phyloP scores from a whole-genome alignment of 2,329 filamentous ascomycete genomes.

The Venturia oleaginea region DNA sequence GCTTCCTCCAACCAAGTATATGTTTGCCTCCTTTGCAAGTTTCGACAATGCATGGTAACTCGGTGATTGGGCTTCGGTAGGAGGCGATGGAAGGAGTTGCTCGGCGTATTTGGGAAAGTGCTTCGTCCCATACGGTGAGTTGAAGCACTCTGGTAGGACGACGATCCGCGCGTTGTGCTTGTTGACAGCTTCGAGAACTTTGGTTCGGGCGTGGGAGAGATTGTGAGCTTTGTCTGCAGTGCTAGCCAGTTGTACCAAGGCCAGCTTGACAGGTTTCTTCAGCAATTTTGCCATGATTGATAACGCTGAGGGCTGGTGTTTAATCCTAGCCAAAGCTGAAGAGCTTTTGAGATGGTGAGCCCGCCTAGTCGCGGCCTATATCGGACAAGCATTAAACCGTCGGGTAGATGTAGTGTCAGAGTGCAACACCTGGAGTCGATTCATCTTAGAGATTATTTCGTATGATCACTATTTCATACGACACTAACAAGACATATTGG shows the following conservation, averaged over 20 bases:
- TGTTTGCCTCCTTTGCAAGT: conserved; percentile 67
- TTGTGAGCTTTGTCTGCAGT: conserved; percentile 72
- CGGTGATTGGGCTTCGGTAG: conserved; percentile 59
- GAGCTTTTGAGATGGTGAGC: neutral
- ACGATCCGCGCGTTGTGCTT: conserved; percentile 68
- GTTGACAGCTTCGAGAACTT: conserved; percentile 71
- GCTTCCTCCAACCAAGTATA: conserved; percentile 82
- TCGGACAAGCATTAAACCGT: neutral
- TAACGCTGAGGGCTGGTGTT: neutral
- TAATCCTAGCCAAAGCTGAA: neutral
- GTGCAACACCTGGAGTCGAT: too few species aligned
- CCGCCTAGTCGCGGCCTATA: neutral
- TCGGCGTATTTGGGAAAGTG: conserved; percentile 92
- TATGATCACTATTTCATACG: too few species aligned
- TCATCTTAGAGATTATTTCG: too few species aligned
- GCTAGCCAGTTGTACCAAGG: conserved; percentile 40
- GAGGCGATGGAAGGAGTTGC: conserved; percentile 69
- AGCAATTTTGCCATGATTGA: conserved; percentile 18
- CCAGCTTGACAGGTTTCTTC: conserved; percentile 30
- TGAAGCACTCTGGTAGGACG: conserved; percentile 97
- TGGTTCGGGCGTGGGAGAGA: conserved; percentile 67
- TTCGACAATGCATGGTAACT: conserved; percentile 76
- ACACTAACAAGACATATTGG: too few species aligned
- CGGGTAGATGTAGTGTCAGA: too few species aligned
- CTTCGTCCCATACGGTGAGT: conserved; percentile 87